Conservation (phyloP, 2,329 filamentous ascomycete species). For the Hypoxylon sp. region DNA sequence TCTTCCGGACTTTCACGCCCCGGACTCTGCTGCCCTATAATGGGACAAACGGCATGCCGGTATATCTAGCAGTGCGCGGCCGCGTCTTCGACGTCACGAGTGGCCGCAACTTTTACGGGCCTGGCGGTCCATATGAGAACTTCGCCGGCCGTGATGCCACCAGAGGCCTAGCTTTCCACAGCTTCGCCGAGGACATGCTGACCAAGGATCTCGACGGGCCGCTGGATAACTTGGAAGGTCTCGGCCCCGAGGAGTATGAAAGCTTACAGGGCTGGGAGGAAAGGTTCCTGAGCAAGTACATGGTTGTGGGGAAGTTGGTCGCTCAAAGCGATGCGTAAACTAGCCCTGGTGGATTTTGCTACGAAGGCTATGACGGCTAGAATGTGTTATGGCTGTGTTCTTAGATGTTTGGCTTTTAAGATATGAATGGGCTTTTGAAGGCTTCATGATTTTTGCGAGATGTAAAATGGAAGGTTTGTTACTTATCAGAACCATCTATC, state of each 20-base stretch:
- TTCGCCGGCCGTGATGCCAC: constrained; percentile 95
- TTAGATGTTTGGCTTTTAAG: neutral
- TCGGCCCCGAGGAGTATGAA: constrained; percentile 83
- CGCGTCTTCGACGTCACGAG: constrained; percentile 90
- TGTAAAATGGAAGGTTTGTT: constrained; percentile 7
- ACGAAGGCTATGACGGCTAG: neutral
- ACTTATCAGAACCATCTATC: neutral
- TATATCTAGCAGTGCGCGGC: constrained; percentile 93
- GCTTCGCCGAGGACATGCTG: constrained; percentile 95
- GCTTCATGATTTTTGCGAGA: neutral
- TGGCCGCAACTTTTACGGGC: constrained; percentile 95
- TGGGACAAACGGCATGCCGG: constrained; percentile 78
- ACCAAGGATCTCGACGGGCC: constrained; percentile 90
- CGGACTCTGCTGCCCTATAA: constrained; percentile 88
- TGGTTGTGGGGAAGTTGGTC: constrained; percentile 91
- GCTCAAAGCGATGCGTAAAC: constrained; percentile 53
- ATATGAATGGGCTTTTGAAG: neutral
- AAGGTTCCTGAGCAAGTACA: constrained; percentile 92
- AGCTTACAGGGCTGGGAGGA: constrained; percentile 93
- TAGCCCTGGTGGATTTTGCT: neutral
- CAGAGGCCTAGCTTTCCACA: constrained; percentile 88
- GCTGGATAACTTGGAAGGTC: constrained; percentile 80
- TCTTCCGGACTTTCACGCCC: constrained; percentile 81
- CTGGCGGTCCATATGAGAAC: constrained; percentile 94
- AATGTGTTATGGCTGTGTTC: constrained; percentile 7